Base-by-base conservation (phyloP, 768 basidiomycete genomes). In the Tulasnella sp. region DNA sequence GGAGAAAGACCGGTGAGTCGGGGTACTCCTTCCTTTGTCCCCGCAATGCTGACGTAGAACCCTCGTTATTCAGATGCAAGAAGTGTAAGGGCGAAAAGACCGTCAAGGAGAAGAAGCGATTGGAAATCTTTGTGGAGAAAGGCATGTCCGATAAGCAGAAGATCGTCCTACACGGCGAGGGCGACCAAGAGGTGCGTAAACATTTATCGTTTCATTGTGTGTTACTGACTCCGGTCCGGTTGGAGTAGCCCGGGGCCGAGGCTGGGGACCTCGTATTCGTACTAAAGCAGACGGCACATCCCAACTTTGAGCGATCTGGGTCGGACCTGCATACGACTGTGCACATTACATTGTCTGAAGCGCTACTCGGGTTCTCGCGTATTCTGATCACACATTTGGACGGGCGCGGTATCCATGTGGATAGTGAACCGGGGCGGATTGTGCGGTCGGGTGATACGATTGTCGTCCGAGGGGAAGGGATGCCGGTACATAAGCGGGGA, bases 191-290 rank as follows among this genome's bases (percentile, higher is more conserved):
- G 72, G 91, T 91, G 64, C 60, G 70, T 59, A 56, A 35, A 46
- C 35, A 19, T 43, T 59, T 52, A n/a, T n/a, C n/a, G n/a, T n/a
- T n/a, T 7, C 36, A 36, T 29, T 32, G 42, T 19, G 53, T 42
- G 25, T 45, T 48, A 48, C 34, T 32, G 46, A 48, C 34, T 29
- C 12, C 46, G n/a, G 27, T 49, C 23, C 37, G 17, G 4, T 6
- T 14, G 39, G 34, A 17, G 43, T 31, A 96, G 90, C 91, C 91
- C 51, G 84, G 82, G 49, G 69, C 85, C 15, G 86, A 88, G 25
- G 76, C 94, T 53, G 93, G 92, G 17, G 94, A 98, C 65, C 84
- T 99, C 3, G 77, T 93, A 58, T 93, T 99, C 66, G 75, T 82
- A 15, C 73, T 99, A 41, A 77, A 82, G 62, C 72, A 77, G 3